Base-by-base conservation (phyloP, 352 stramenopile genomes). In the Phytophthora sojae region DNA sequence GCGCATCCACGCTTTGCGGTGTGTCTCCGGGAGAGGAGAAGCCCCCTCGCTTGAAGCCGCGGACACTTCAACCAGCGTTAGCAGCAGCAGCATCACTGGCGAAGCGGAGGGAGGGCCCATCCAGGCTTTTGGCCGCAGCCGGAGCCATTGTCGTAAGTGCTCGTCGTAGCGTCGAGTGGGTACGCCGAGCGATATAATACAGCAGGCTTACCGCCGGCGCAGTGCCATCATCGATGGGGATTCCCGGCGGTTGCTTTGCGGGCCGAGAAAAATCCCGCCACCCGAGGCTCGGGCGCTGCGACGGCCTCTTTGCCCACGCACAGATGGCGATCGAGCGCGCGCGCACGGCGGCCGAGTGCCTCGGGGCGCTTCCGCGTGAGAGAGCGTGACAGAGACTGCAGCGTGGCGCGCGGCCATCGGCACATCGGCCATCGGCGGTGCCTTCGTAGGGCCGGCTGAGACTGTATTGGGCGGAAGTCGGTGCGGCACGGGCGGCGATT, bases 161-260 rank as follows among this genome's bases (percentile, higher is more conserved):
- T 8, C 21, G 35, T 61, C 21, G 55, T 61, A 14, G 21, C 9
- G 21, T 61, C 37, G 54, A 57, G 26, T 6, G 29, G 3, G 25
- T 29, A 17, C 32, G 15, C n/a, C 29, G 52, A 25, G 52, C 14
- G 51, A 25, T 35, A 30, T 37, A 19, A 26, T 19, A 30, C 53
- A 7, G 6, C 8, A 19, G 21, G 35, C 21, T 59, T 50, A 58
- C 29, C 17, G 19, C 52, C 29, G 29, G 26, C 4, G 2, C 42
- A 12, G 9, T 49, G 53, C 53, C 53, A 59, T 59, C 53, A 59
- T 59, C n/a, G 32, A 8, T 8, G 45, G 53, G 53, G 30, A n/a
- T 57, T 2, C 32, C 51, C 14, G 51, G 25, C 53, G 53, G 9
- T 59, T 15, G n/a, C 47, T 53, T 53, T 53, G 47, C 47, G 7